These are phyloP conservation scores for Aspergillus felis DNA, from an alignment of 2,329 filamentous ascomycete species.

Conservation along the genomic window DNA sequence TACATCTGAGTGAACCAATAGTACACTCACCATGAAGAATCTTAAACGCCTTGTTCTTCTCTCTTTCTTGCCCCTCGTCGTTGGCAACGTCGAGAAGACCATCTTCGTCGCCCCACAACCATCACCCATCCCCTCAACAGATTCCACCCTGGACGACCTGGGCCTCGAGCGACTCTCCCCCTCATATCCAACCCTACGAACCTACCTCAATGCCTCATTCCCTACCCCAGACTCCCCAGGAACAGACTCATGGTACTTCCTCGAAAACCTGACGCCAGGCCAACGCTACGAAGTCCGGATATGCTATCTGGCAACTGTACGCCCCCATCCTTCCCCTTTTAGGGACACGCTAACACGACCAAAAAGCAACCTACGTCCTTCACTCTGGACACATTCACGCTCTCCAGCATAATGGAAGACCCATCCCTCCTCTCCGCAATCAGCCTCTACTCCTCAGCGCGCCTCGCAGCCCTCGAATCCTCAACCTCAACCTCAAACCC, in stretches of 20 bases:
- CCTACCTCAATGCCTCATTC: slow-evolving; percentile 64
- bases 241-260: slow-evolving; percentile 70
- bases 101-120: slow-evolving; percentile 70
- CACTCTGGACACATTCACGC: slow-evolving; percentile 60
- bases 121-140: slow-evolving; percentile 52
- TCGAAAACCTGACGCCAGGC: slow-evolving; percentile 64
- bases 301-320: slow-evolving; percentile 89
- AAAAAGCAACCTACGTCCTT: slow-evolving; percentile 86
- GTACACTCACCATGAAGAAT: slow-evolving; percentile 5
- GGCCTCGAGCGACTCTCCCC: slow-evolving; percentile 64
- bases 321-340: slow-evolving; percentile 27
- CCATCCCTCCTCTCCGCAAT: slow-evolving; percentile 64
- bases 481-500: slow-evolving; percentile 11
- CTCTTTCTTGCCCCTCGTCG: slow-evolving; percentile 12
- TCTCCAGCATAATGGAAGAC: slow-evolving; percentile 59
- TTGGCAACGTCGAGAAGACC: slow-evolving; percentile 83
- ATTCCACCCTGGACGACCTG: slow-evolving; percentile 57
- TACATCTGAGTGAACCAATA: background rate
- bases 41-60: slow-evolving; percentile 15
- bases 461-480: slow-evolving; percentile 28
- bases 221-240: slow-evolving; percentile 56
- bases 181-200: slow-evolving; percentile 53
- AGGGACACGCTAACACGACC: background rate
- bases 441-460: slow-evolving; percentile 55
- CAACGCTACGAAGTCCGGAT: slow-evolving; percentile 86